Evolutionary conservation across 441 rosid genomes (phyloP).

Genomic region (Gossypium aridum): DNA sequence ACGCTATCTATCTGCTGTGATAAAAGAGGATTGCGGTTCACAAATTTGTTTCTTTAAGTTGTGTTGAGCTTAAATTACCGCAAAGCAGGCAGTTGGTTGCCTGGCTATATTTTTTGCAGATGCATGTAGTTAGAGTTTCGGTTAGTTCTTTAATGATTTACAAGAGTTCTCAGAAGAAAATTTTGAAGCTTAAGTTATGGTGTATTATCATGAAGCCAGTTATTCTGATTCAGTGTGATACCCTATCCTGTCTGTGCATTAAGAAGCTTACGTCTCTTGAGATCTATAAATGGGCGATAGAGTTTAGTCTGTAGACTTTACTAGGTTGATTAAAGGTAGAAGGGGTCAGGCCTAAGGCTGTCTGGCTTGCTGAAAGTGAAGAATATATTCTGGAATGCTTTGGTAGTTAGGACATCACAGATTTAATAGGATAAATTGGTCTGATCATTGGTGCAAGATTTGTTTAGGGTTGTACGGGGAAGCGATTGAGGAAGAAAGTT

Average conservation of each 20-base stretch:
- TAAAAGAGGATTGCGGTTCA: background rate
- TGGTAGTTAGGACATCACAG: background rate
- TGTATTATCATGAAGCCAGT: background rate
- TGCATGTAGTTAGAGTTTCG: background rate
- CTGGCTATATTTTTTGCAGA: background rate
- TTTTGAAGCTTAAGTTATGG: background rate
- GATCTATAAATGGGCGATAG: background rate
- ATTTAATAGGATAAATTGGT: background rate
- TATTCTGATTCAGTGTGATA: background rate
- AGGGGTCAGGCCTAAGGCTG: background rate
- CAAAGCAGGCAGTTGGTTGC: background rate
- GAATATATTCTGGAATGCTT: background rate
- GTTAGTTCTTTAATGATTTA: background rate
- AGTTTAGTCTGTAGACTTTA: background rate
- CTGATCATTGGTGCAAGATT: background rate
- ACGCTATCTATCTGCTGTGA: background rate
- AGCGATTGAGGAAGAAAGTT: background rate
- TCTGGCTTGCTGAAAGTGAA: conserved; percentile 1
- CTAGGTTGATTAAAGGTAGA: background rate
- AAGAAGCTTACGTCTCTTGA: background rate
- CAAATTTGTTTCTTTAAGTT: background rate
- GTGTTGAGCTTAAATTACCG: background rate
- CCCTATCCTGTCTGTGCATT: background rate
- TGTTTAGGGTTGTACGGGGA: background rate
- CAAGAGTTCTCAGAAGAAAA: background rate